Conservation (phyloP, 2,329 filamentous ascomycete species). For the Trichoderma citrinoviride region DNA sequence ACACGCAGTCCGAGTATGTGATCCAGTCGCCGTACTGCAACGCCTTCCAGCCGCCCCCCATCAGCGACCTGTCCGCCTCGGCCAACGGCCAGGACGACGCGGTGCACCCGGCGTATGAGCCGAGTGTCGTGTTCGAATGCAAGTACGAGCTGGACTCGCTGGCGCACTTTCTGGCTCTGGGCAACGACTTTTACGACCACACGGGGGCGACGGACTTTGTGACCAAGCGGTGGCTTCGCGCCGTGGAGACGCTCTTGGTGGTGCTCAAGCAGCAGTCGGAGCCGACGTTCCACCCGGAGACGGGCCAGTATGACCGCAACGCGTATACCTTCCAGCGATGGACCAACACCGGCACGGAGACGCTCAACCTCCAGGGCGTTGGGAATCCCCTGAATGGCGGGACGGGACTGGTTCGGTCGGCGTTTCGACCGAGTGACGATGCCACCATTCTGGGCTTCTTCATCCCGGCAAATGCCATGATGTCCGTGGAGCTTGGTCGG, state of each 20-base stretch:
- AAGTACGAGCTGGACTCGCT: constrained; percentile 98
- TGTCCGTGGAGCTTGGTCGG: constrained; percentile 81
- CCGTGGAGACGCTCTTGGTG: constrained; percentile 68
- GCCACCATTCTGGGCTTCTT: constrained; percentile 92
- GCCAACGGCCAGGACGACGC: constrained; percentile 78
- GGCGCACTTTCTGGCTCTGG: constrained; percentile 82
- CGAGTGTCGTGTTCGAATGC: constrained; percentile 87
- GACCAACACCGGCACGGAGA: constrained; percentile 85
- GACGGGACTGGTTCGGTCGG: constrained; percentile 83
- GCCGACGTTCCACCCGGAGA: constrained; percentile 72
- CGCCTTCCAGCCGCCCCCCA: constrained; percentile 91
- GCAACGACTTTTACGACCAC: constrained; percentile 81
- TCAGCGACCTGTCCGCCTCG: constrained; percentile 68
- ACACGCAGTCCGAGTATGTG: constrained; percentile 92
- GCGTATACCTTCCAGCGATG: constrained; percentile 82
- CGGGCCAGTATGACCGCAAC: constrained; percentile 65
- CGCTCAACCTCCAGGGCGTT: constrained; percentile 73
- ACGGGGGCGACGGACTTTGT: constrained; percentile 78
- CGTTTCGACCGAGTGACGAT: constrained; percentile 93
- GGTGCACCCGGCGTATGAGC: constrained; percentile 86
- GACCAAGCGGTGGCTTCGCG: constrained; percentile 72
- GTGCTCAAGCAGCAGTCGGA: constrained; percentile 76
- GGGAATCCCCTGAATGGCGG: constrained; percentile 88
- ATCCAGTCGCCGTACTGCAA: constrained; percentile 97
- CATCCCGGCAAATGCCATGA: constrained; percentile 95